Evolutionary conservation across 176 grass and related monocot species (phyloP).

Genomic region (Rhynchospora tenuis): DNA sequence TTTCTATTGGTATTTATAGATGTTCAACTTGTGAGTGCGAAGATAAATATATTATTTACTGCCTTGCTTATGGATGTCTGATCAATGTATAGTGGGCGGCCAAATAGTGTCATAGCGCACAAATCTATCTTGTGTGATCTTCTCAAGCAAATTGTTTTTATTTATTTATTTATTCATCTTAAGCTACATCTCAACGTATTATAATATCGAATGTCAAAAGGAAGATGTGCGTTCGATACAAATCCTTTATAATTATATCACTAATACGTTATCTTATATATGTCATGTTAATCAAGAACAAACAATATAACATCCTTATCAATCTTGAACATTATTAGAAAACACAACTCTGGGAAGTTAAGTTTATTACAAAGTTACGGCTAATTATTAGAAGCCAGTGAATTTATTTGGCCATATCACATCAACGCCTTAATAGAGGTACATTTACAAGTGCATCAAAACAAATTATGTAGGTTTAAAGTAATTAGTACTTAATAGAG

Average conservation of each 20-base stretch:
- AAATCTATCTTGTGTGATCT: background rate
- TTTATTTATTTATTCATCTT: background rate
- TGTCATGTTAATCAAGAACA: too few species aligned
- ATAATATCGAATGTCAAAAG: background rate
- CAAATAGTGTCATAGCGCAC: constrained; percentile 21
- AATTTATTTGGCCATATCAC: too few species aligned
- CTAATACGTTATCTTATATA: too few species aligned
- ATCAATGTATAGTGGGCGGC: constrained; percentile 18
- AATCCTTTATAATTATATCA: background rate
- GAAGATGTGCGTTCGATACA: background rate
- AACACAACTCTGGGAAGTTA: too few species aligned
- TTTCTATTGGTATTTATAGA: constrained; percentile 31
- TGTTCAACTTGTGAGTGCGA: background rate
- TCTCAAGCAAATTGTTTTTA: background rate
- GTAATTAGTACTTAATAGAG: too few species aligned
- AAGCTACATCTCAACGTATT: background rate
- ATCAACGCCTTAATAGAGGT: too few species aligned
- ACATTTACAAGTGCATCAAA: too few species aligned
- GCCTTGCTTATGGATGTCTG: constrained; percentile 1
- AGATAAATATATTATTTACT: constrained; percentile 2
- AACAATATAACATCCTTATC: too few species aligned
- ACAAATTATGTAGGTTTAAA: too few species aligned
- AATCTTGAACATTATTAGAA: too few species aligned
- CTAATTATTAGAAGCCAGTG: too few species aligned
- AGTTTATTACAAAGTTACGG: too few species aligned